A percentile compares a stretch with the other conserved stretches of the same genome.
phyloP scores from a whole-genome alignment of 1,139 yeast species.

The Blastobotrys elegans region DNA sequence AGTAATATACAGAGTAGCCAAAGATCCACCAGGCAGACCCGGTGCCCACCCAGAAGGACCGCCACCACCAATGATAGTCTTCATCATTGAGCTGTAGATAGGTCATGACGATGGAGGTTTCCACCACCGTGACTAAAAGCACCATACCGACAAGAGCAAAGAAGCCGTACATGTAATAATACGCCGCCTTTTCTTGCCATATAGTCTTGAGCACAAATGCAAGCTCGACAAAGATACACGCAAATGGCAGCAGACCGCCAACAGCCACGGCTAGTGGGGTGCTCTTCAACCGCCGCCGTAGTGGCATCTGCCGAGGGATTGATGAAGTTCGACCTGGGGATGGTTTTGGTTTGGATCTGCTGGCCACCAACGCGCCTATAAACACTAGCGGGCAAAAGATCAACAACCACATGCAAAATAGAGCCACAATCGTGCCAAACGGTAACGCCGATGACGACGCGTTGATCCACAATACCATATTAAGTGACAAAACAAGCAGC shows the following conservation, averaged over 20 bases:
- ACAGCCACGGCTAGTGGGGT: slow-evolving; percentile 34
- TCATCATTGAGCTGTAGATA: slow-evolving; percentile 59
- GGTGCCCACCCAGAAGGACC: slow-evolving; percentile 66
- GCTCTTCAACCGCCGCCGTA: slow-evolving; percentile 33
- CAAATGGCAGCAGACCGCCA: slow-evolving; percentile 72
- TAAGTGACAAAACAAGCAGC: slow-evolving; percentile 50
- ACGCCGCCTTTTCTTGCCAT: slow-evolving; percentile 77
- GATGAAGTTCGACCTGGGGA: slow-evolving; percentile 31
- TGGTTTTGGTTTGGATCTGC: slow-evolving; percentile 14
- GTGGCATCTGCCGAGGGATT: slow-evolving; percentile 38
- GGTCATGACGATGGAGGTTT: slow-evolving; percentile 68
- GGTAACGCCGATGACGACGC: slow-evolving; percentile 77
- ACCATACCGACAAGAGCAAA: slow-evolving; percentile 57
- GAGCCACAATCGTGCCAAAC: slow-evolving; percentile 60
- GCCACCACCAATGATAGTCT: slow-evolving; percentile 81
- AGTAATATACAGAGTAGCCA: slow-evolving; percentile 64
- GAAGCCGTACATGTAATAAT: slow-evolving; percentile 77
- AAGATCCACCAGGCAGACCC: slow-evolving; percentile 68
- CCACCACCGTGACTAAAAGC: slow-evolving; percentile 58
- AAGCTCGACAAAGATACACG: slow-evolving; percentile 75
- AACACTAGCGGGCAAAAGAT: slow-evolving; percentile 71
- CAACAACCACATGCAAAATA: slow-evolving; percentile 53
- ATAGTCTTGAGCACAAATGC: slow-evolving; percentile 68
- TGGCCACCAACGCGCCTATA: slow-evolving; percentile 62
- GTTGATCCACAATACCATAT: slow-evolving; percentile 69